These are phyloP conservation scores for Colletotrichum musicola DNA, from an alignment of 2,329 filamentous ascomycete species.

Conservation along the genomic window DNA sequence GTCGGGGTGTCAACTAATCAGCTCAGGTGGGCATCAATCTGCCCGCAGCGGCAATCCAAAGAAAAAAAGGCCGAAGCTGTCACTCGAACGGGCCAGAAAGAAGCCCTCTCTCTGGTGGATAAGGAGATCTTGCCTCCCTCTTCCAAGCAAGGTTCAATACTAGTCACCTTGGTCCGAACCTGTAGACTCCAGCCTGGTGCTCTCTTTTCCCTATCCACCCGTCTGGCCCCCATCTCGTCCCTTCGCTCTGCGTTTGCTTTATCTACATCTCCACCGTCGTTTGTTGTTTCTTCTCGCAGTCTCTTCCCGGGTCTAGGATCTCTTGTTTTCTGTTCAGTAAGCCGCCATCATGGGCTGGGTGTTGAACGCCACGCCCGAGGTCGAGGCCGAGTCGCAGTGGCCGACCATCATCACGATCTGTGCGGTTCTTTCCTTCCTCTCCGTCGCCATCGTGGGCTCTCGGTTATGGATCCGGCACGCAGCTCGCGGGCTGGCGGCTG, in stretches of 20 bases:
- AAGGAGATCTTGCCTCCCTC: not conserved
- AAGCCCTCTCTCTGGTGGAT: not conserved
- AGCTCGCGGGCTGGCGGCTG: slow-evolving; percentile 58
- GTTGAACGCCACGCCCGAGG: slow-evolving; percentile 59
- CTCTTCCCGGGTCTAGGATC: not conserved
- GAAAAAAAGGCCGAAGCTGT: not conserved
- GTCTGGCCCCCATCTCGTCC: not conserved
- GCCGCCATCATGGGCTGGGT: slow-evolving; percentile 61
- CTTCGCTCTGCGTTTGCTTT: not conserved
- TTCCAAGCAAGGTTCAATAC: not conserved
- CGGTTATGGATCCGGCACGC: slow-evolving; percentile 58
- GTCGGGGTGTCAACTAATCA: not conserved
- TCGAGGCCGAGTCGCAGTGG: slow-evolving; percentile 62
- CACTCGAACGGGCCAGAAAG: not conserved
- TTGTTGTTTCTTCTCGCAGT: not conserved
- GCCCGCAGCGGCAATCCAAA: not conserved
- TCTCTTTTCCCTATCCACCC: slow-evolving; percentile 2
- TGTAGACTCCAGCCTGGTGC: not conserved
- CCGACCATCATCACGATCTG: slow-evolving; percentile 63
- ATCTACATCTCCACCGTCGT: not conserved
- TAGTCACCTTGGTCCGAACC: slow-evolving; percentile 3
- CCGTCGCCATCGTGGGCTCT: slow-evolving; percentile 54
- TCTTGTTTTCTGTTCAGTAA: not conserved
- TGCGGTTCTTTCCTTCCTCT: slow-evolving; percentile 57
- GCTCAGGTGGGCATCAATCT: not conserved